phyloP scores from a whole-genome alignment of 768 basidiomycete genomes.

The Agrocybe pediades region DNA sequence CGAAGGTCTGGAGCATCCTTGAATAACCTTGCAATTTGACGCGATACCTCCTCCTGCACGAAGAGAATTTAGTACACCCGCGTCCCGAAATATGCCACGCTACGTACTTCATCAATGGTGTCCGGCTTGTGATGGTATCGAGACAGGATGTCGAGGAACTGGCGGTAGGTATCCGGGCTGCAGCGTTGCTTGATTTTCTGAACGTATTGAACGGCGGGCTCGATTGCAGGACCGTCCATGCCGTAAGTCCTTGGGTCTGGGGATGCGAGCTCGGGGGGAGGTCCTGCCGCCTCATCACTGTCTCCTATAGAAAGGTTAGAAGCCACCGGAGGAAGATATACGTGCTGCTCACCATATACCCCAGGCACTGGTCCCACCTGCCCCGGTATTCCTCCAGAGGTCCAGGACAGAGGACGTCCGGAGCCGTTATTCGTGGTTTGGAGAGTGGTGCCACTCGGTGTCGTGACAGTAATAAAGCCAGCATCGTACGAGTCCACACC shows the following conservation, averaged over 20 bases:
- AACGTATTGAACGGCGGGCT: conserved; percentile 90
- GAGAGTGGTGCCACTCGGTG: conserved; percentile 66
- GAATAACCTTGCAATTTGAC: conserved; percentile 69
- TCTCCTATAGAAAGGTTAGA: background rate
- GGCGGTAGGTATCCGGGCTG: conserved; percentile 83
- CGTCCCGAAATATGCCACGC: background rate
- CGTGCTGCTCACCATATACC: conserved; percentile 11
- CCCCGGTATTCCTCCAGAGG: conserved; percentile 27
- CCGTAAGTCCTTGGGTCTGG: conserved; percentile 36
- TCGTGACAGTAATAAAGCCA: conserved; percentile 75
- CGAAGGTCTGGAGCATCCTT: conserved; percentile 76
- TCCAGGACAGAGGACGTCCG: conserved; percentile 39
- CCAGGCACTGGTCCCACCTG: conserved; percentile 9
- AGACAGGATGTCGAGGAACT: conserved; percentile 76
- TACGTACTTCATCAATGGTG: conserved; percentile 58
- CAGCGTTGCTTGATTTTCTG: conserved; percentile 96
- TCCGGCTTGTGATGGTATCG: conserved; percentile 63
- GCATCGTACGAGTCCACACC: conserved; percentile 62
- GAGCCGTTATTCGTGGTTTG: conserved; percentile 54
- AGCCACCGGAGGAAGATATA: background rate
- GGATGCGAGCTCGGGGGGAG: conserved; percentile 22
- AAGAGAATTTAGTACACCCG: background rate
- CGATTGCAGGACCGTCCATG: conserved; percentile 51
- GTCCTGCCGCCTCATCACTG: conserved; percentile 6
- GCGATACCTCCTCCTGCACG: conserved; percentile 63